Evolutionary conservation across 2,329 filamentous ascomycete species (phyloP), one percentile per base, ranked within the genome.

Genomic region (Lachnellula willkommii): DNA sequence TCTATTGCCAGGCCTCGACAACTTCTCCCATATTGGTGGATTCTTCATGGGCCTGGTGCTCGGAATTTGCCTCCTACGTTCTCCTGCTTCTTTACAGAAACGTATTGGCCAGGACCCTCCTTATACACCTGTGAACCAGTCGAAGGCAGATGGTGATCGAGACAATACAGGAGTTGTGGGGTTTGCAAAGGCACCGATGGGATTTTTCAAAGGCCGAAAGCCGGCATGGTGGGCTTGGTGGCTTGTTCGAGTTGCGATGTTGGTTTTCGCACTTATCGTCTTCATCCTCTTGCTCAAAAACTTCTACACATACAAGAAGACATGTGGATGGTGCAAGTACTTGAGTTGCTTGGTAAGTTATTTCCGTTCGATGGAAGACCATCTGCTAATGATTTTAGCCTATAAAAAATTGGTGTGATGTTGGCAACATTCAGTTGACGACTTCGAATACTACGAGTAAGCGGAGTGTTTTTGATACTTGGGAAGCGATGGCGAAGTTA

Each of bases 211-310:
- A 70, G 90, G 90, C 20, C 82, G 94, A 17, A 96, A 95, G 71
- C 88, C 89, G 22, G 78, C 96, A 7, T 99, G 94, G 94, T 99
- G 94, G 94, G 88, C 77, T 5, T 99, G 94, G 94, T 97, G 93
- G 93, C 73, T 96, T 22, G 79, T 97, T 28, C 83, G 94, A 17
- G 89, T 82, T 1, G 90, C 81, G 0, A 86, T 88, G 24, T 75
- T 99, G 51, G 80, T 96, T 7, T 80, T 85, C n/a, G 88, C 92
- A 36, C 77, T 96, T 37, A 80, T 95, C 42, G 87, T 87, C 1
- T 96, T 97, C 70, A 88, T 96, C 59, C 75, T 96, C 46, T 77
- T 99, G 52, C 72, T 97, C 58, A 85, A 91, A 69, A 94, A 96
- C 74, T 99, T 99, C 70, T 97, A 97, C 74, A 82, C 82, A 60